Percentiles rank a stretch among this genome's conserved stretches.
These are phyloP conservation scores for Kwoniella pini DNA, from an alignment of 768 basidiomycete species.

Conservation along the genomic window DNA sequence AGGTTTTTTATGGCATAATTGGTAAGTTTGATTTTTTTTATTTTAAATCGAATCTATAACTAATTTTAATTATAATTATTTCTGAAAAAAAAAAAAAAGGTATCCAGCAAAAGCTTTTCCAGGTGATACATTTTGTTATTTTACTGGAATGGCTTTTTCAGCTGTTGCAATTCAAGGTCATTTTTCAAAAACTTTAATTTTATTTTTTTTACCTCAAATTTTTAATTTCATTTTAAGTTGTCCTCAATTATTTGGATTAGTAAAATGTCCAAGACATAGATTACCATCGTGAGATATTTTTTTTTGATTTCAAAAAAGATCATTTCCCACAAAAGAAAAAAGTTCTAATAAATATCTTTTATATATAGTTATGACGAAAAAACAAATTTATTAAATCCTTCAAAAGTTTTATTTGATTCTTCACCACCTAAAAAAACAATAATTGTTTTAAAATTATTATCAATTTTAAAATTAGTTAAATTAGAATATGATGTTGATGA, in stretches of 20 bases:
- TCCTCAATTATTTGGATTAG: constrained; percentile 90
- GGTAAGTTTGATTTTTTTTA: constrained; percentile 61
- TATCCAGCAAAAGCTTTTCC: constrained; percentile 94
- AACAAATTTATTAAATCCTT: constrained; percentile 77
- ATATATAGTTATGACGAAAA: constrained; percentile 68
- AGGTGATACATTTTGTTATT: constrained; percentile 96
- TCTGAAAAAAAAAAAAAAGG: constrained; percentile 64
- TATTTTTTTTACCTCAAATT: constrained; percentile 97
- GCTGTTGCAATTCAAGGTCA: constrained; percentile 97
- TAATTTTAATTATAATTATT: background rate
- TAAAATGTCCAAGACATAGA: constrained; percentile 91
- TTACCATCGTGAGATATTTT: constrained; percentile 70
- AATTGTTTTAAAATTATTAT: constrained; percentile 64
- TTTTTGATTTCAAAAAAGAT: background rate
- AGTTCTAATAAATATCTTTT: too few species aligned
- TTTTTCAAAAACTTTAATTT: constrained; percentile 90
- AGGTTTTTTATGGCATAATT: constrained; percentile 93
- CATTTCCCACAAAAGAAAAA: too few species aligned
- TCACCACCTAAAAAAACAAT: constrained; percentile 63
- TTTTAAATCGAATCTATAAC: background rate
- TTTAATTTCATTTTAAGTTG: constrained; percentile 95
- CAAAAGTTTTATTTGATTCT: constrained; percentile 64
- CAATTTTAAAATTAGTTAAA: constrained; percentile 67
- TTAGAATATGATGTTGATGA: constrained; percentile 56
- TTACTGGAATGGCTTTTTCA: constrained; percentile 97